phyloP scores from a whole-genome alignment of 805 yeast genomes.

The Saccharomycopsis amapae region DNA sequence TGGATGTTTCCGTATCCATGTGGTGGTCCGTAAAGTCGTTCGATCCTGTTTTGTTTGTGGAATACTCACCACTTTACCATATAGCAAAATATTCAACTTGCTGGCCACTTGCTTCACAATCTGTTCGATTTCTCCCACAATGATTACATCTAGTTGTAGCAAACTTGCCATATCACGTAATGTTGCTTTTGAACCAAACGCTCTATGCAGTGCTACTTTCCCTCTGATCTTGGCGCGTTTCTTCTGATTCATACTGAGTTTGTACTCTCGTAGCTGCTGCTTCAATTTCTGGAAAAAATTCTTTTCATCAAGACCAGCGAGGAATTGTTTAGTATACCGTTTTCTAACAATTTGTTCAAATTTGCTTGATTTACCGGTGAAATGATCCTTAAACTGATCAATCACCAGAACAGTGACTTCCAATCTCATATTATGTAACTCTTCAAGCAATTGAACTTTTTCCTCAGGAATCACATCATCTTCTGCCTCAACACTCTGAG shows the following conservation, averaged over 20 bases:
- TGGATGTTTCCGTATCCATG: conserved; percentile 11
- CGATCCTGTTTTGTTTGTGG: too few relatives aligned
- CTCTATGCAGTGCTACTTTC: conserved; percentile 1
- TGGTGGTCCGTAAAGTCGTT: too few relatives aligned
- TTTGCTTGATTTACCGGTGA: neutral
- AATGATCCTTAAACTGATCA: conserved; percentile 7
- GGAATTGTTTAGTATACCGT: too few relatives aligned
- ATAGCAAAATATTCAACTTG: conserved; percentile 7
- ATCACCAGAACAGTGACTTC: conserved; percentile 7
- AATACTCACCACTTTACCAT: too few relatives aligned
- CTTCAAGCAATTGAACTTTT: conserved; percentile 2
- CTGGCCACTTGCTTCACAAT: conserved; percentile 10
- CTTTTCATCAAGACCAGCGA: too few relatives aligned
- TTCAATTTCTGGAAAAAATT: too few relatives aligned
- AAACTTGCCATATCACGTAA: conserved; percentile 6
- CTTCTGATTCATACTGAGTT: too few relatives aligned
- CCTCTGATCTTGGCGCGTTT: too few relatives aligned
- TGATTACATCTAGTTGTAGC: conserved; percentile 5
- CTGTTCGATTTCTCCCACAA: conserved; percentile 14
- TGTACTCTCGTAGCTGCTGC: too few relatives aligned
- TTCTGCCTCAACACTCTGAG: neutral
- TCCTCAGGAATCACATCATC: neutral
- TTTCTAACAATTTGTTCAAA: neutral
- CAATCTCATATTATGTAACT: conserved; percentile 5
- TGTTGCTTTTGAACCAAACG: conserved; percentile 5